A percentile compares a stretch with the other conserved stretches of the same genome.
These are phyloP conservation scores for Aechmea fasciata DNA, from an alignment of 176 grass and related monocot genomes.

Conservation along the genomic window DNA sequence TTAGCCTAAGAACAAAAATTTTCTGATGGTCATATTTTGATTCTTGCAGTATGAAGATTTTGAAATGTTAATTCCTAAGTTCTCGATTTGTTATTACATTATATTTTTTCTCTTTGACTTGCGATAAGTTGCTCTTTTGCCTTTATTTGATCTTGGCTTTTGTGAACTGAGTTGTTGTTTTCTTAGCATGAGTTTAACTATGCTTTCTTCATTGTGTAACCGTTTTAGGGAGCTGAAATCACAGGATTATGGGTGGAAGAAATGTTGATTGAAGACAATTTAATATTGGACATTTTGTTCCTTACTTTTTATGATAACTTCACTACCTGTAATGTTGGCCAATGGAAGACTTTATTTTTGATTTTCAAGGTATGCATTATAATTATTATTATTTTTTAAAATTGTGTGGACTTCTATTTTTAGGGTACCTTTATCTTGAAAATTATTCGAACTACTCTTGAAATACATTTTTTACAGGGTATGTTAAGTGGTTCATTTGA, in stretches of 20 bases:
- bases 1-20: too few relatives aligned
- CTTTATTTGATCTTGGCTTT: background rate
- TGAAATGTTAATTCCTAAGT: too few relatives aligned
- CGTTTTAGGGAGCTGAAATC: slow-evolving; percentile 52
- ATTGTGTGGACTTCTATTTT: background rate
- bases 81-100: too few relatives aligned
- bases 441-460: background rate
- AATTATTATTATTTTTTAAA: background rate
- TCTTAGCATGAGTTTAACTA: background rate
- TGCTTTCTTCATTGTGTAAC: background rate
- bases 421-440: background rate
- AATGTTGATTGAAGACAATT: slow-evolving; percentile 76
- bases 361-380: slow-evolving; percentile 56
- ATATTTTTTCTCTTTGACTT: too few relatives aligned
- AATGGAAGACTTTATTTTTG: slow-evolving; percentile 68
- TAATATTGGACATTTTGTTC: slow-evolving; percentile 82
- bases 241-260: slow-evolving; percentile 77
- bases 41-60: too few relatives aligned
- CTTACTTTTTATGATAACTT: slow-evolving; percentile 79
- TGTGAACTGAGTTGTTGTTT: background rate
- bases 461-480: slow-evolving; percentile 33
- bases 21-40: too few relatives aligned
- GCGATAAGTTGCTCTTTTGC: background rate
- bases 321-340: slow-evolving; percentile 42
- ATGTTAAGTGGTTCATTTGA: slow-evolving; percentile 72